These are phyloP conservation scores for Sporothrix pseudoabietina DNA, from an alignment of 2,329 filamentous ascomycete species.

Conservation along the genomic window DNA sequence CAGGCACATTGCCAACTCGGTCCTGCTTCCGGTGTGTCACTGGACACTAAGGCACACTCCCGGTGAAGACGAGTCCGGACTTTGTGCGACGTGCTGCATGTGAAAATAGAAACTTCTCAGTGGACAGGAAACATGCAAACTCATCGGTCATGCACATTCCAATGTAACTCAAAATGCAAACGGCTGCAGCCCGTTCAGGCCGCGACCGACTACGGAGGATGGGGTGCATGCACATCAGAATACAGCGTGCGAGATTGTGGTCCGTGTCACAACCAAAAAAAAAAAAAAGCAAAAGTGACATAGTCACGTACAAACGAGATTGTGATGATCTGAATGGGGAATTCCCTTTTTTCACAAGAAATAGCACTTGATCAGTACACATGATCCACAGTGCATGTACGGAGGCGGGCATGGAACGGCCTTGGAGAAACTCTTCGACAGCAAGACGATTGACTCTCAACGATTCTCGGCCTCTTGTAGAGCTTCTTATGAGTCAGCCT, in stretches of 20 bases:
- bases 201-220: conserved; percentile 4
- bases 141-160: neutral
- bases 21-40: neutral
- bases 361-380: too few relatives aligned
- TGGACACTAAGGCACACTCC: neutral
- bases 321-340: too few relatives aligned
- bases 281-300: neutral
- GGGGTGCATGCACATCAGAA: neutral
- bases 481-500: too few relatives aligned
- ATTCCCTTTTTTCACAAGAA: too few relatives aligned
- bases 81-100: neutral
- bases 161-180: neutral
- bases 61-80: neutral
- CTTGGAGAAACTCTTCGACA: too few relatives aligned
- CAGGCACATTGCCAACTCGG: neutral
- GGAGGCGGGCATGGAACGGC: too few relatives aligned
- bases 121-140: neutral
- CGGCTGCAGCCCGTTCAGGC: neutral
- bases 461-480: too few relatives aligned
- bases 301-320: too few relatives aligned
- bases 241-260: neutral
- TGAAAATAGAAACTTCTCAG: neutral
- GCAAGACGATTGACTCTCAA: too few relatives aligned
- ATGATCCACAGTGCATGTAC: too few relatives aligned
- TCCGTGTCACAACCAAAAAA: neutral